phyloP scores from a whole-genome alignment of 2,329 filamentous ascomycete species.

The Ophiocordyceps robertsii region DNA sequence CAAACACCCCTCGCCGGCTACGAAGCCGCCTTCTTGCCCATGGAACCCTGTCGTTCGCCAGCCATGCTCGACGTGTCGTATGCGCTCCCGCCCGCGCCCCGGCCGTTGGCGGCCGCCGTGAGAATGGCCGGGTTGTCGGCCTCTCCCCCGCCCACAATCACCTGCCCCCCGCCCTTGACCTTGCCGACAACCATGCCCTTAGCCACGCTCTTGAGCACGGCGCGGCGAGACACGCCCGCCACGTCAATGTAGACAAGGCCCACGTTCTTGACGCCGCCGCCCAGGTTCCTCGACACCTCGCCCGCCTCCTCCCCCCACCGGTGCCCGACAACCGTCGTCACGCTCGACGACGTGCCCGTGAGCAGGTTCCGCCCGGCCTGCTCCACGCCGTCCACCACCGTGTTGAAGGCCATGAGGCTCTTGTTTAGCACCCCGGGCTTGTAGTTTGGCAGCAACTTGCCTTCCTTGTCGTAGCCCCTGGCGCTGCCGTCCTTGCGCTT shows the following conservation, averaged over 20 bases:
- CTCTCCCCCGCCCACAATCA: slow-evolving; percentile 58
- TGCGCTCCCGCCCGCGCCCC: too few relatives aligned
- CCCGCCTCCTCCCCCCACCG: slow-evolving; percentile 80
- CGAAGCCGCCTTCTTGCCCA: slow-evolving; percentile 17
- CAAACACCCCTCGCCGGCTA: too few relatives aligned
- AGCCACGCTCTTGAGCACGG: slow-evolving; percentile 86
- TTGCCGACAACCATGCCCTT: slow-evolving; percentile 90
- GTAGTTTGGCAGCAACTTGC: slow-evolving; percentile 50
- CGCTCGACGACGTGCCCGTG: slow-evolving; percentile 59
- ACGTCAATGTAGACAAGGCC: slow-evolving; percentile 96
- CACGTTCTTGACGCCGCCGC: slow-evolving; percentile 87
- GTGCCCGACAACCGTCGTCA: slow-evolving; percentile 77
- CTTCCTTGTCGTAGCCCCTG: slow-evolving; percentile 56
- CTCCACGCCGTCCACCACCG: slow-evolving; percentile 85
- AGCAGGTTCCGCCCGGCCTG: slow-evolving; percentile 72
- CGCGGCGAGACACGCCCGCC: slow-evolving; percentile 76
- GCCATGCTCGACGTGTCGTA: slow-evolving; percentile 1
- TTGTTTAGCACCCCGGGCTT: slow-evolving; percentile 93
- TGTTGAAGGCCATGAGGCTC: slow-evolving; percentile 90
- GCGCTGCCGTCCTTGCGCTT: slow-evolving; percentile 36
- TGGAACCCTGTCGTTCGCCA: slow-evolving; percentile 13
- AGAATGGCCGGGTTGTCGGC: slow-evolving; percentile 4
- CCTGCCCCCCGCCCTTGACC: slow-evolving; percentile 58
- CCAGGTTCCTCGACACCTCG: slow-evolving; percentile 58
- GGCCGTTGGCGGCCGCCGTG: slow-evolving; percentile 7